phyloP scores from a whole-genome alignment of 2,329 filamentous ascomycete species.

The Aspergillus sojae region DNA sequence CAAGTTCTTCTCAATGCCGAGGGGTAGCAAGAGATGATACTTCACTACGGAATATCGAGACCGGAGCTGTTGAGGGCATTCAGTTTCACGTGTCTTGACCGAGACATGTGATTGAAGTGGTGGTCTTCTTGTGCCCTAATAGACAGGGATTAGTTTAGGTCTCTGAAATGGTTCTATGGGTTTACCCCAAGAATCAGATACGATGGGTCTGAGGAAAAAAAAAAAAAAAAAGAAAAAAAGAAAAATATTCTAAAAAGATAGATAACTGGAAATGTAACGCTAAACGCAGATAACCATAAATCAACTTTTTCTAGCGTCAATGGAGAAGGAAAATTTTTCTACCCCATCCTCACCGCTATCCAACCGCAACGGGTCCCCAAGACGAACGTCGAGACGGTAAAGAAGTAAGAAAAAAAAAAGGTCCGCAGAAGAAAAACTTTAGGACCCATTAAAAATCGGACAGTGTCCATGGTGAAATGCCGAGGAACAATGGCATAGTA shows the following conservation, averaged over 20 bases:
- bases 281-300: not conserved
- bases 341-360: not conserved
- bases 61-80: not conserved
- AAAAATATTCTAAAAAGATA: no score
- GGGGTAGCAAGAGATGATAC: not conserved
- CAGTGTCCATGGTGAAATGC: constrained; percentile 3
- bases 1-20: constrained; percentile 1
- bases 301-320: not conserved
- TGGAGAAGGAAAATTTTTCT: not conserved
- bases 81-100: not conserved
- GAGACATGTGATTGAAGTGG: not conserved
- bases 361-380: not conserved
- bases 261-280: not conserved
- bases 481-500: constrained; percentile 2
- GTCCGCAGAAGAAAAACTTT: not conserved
- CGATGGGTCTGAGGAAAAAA: not conserved
- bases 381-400: not conserved
- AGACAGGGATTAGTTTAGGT: not conserved
- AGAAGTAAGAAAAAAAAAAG: not conserved
- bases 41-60: not conserved
- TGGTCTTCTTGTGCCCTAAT: not conserved
- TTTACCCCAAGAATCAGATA: constrained; percentile 1
- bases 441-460: not conserved
- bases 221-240: not conserved
- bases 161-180: not conserved